Percentiles rank a stretch among this genome's conserved stretches.
Conservation (phyloP, 2,329 filamentous ascomycete species). For the Ophiostoma ips region DNA sequence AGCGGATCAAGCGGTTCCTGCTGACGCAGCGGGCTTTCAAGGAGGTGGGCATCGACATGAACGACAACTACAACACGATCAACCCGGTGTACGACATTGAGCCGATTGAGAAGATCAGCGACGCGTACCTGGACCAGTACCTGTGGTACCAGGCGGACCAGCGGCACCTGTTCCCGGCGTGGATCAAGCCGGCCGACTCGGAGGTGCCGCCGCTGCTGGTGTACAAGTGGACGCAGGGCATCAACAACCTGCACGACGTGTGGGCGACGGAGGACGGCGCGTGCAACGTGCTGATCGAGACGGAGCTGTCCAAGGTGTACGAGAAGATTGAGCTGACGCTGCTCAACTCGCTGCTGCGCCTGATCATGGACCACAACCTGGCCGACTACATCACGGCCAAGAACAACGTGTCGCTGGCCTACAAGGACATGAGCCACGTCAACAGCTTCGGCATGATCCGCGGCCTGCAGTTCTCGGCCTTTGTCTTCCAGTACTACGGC, state of each 20-base stretch:
- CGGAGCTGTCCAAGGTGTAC: conserved; percentile 96
- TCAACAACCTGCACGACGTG: conserved; percentile 92
- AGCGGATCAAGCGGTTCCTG: conserved; percentile 93
- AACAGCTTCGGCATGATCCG: conserved; percentile 98
- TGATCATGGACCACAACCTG: conserved; percentile 99
- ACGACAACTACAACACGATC: conserved; percentile 98
- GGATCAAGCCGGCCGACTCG: conserved; percentile 98
- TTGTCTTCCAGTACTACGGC: conserved; percentile 98
- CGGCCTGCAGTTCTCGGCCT: conserved; percentile 92
- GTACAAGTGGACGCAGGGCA: conserved; percentile 99
- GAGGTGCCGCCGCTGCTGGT: conserved; percentile 88
- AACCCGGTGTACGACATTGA: conserved; percentile 99
- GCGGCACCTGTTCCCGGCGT: conserved; percentile 88
- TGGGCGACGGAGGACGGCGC: conserved; percentile 92
- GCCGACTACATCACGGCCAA: conserved; percentile 98
- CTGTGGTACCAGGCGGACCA: conserved; percentile 99
- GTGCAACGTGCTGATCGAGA: conserved; percentile 98
- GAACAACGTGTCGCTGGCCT: conserved; percentile 97
- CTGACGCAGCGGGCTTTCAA: conserved; percentile 97
- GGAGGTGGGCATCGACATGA: conserved; percentile 99
- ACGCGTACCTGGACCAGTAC: conserved; percentile 96
- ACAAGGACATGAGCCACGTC: conserved; percentile 99
- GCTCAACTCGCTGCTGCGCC: conserved; percentile 76
- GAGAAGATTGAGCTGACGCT: conserved; percentile 97
- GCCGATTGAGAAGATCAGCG: conserved; percentile 98